Evolutionary conservation across 1,284 basidiomycete genomes (phyloP).

Genomic region (Trichosporon sp.): DNA sequence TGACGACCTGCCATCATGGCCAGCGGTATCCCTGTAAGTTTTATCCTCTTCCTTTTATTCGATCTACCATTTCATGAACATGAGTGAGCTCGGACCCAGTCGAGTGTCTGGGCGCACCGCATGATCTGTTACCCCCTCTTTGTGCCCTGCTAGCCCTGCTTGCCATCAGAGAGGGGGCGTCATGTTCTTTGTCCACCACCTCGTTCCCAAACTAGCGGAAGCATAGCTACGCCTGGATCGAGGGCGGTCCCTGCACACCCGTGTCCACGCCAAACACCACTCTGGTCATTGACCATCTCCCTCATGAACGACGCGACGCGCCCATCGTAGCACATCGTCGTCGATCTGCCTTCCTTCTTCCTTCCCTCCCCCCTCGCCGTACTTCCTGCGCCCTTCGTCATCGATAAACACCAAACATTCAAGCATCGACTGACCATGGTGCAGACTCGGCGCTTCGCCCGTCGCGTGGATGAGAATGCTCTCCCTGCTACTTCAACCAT

Average conservation of each 20-base stretch:
- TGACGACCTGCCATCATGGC: conserved; percentile 33
- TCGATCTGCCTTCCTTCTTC: conserved; percentile 10
- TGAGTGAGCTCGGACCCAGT: conserved; percentile 7
- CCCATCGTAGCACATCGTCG: conserved; percentile 1
- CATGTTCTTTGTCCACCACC: not conserved
- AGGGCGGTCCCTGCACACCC: not conserved
- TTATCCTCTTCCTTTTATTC: conserved; percentile 5
- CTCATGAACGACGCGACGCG: conserved; percentile 17
- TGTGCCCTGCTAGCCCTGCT: not conserved
- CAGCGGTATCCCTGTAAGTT: conserved; percentile 43
- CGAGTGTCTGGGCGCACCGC: not conserved
- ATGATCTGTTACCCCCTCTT: not conserved
- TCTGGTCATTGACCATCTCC: not conserved
- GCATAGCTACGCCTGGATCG: not conserved
- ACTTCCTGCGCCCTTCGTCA: not conserved
- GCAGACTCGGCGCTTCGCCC: conserved; percentile 49
- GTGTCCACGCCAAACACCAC: conserved; percentile 9
- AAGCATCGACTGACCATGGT: conserved; percentile 10
- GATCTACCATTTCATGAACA: conserved; percentile 6
- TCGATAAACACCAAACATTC: conserved; percentile 22
- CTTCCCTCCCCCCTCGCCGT: not conserved
- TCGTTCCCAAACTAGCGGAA: not conserved
- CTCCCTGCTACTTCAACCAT: conserved; percentile 40
- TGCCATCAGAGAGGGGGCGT: not conserved
- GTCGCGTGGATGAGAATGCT: conserved; percentile 52